Conservation (phyloP, 164 flowering plant species). For the Litsea cubeba region DNA sequence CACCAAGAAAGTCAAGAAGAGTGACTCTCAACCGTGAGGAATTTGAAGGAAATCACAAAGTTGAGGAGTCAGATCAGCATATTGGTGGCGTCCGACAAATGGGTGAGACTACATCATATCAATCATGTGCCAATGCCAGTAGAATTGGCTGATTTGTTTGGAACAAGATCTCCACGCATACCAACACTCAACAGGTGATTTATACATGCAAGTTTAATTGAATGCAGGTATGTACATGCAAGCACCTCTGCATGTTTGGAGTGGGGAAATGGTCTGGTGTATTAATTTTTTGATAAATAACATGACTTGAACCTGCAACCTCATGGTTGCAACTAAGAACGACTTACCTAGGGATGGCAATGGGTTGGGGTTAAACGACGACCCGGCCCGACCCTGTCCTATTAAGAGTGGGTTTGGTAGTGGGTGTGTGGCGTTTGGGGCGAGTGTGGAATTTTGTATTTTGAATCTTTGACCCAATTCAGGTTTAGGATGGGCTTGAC, state of each 20-base stretch:
- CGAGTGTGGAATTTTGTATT: no score
- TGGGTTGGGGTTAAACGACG: no score
- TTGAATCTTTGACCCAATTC: no score
- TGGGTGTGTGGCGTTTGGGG: no score
- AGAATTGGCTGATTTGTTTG: slow-evolving; percentile 67
- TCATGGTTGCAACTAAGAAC: no score
- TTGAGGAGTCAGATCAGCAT: slow-evolving; percentile 44
- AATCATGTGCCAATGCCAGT: slow-evolving; percentile 69
- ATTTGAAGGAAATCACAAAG: slow-evolving; percentile 36
- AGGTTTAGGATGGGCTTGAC: no score
- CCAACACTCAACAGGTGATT: slow-evolving; percentile 92
- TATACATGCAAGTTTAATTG: neutral
- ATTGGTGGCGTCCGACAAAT: slow-evolving; percentile 33
- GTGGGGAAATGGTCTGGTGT: neutral
- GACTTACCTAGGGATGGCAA: no score
- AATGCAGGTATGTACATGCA: neutral
- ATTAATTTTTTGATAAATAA: no score
- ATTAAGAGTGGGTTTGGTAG: no score
- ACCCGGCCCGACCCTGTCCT: no score
- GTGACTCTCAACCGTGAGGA: slow-evolving; percentile 74
- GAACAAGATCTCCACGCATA: slow-evolving; percentile 50
- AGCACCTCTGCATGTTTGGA: neutral
- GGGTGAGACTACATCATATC: slow-evolving; percentile 39
- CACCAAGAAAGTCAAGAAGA: slow-evolving; percentile 81
- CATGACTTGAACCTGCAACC: no score